These are phyloP conservation scores for Tolypocladium ophioglossoides DNA, from an alignment of 2,329 filamentous ascomycete genomes.

Conservation along the genomic window DNA sequence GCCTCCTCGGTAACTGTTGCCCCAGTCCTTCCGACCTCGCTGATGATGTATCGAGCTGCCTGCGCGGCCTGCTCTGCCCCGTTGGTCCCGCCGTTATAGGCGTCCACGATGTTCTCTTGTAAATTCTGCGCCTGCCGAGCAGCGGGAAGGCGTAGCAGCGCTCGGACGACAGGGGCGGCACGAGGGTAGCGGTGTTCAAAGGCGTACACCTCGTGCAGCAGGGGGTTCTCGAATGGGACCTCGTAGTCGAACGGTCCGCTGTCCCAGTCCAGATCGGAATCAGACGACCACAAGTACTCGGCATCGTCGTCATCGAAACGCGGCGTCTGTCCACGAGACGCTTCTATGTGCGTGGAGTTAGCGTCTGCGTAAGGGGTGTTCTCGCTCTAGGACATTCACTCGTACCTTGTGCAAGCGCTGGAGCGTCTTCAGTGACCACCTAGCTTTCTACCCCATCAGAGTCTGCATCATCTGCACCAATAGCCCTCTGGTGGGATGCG, in stretches of 20 bases:
- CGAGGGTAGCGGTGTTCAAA: conserved; percentile 1
- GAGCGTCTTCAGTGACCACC: too few species aligned
- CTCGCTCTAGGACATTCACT: too few species aligned
- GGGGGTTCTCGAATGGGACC: conserved; percentile 3
- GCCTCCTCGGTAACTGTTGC: background rate
- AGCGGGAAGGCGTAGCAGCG: background rate
- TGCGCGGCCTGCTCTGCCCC: background rate
- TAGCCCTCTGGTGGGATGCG: too few species aligned
- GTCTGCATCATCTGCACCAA: too few species aligned
- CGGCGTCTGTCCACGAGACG: background rate
- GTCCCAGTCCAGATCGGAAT: conserved; percentile 1
- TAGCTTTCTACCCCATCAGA: too few species aligned
- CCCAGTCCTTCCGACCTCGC: background rate
- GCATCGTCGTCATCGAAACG: conserved; percentile 2
- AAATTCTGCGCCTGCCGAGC: background rate
- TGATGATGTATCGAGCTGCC: background rate
- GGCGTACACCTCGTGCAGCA: background rate
- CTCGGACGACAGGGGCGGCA: background rate
- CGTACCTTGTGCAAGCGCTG: too few species aligned
- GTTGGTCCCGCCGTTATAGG: background rate
- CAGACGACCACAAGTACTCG: background rate
- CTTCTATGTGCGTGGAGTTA: too few species aligned
- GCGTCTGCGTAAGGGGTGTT: too few species aligned
- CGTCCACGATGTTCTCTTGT: background rate
- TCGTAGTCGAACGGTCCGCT: conserved; percentile 1